These are phyloP conservation scores for Nemania sp. DNA, from an alignment of 2,329 filamentous ascomycete genomes.

Conservation along the genomic window DNA sequence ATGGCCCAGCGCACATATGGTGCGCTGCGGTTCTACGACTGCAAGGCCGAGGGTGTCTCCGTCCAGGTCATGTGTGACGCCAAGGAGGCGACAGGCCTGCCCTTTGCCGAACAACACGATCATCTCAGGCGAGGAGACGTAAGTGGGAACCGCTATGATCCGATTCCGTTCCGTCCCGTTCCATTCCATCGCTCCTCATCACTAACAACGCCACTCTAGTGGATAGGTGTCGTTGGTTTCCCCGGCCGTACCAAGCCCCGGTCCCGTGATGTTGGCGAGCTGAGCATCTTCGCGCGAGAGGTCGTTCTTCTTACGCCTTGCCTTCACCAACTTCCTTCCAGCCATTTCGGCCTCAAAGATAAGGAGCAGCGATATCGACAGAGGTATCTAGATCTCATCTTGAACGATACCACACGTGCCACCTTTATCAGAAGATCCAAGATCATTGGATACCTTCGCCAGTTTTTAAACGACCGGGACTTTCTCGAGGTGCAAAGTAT, in stretches of 20 bases:
- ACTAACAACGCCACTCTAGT: conserved; percentile 48
- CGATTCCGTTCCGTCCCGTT: too few species aligned
- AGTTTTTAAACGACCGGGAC: conserved; percentile 86
- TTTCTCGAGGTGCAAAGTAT: conserved; percentile 79
- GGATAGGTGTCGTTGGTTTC: conserved; percentile 88
- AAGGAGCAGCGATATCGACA: conserved; percentile 93
- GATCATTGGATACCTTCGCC: conserved; percentile 89
- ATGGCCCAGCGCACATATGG: conserved; percentile 88
- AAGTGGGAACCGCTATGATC: conserved; percentile 1
- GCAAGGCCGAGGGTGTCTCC: conserved; percentile 69
- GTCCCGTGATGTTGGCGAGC: conserved; percentile 89
- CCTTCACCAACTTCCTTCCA: conserved; percentile 88
- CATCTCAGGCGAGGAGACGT: conserved; percentile 85
- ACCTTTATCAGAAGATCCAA: conserved; percentile 87
- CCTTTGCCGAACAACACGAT: conserved; percentile 90
- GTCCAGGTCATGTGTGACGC: conserved; percentile 94
- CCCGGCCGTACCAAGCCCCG: conserved; percentile 89
- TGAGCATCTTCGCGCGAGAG: conserved; percentile 92
- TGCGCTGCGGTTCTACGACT: conserved; percentile 91
- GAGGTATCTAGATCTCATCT: conserved; percentile 94
- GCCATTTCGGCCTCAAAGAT: conserved; percentile 96
- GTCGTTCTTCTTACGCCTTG: conserved; percentile 89
- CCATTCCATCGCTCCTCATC: not conserved
- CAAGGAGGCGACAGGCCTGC: conserved; percentile 78
- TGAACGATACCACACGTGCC: conserved; percentile 89